Base-by-base conservation (phyloP, 176 grass and related monocot species). In the Hyparrhenia diplandra region DNA sequence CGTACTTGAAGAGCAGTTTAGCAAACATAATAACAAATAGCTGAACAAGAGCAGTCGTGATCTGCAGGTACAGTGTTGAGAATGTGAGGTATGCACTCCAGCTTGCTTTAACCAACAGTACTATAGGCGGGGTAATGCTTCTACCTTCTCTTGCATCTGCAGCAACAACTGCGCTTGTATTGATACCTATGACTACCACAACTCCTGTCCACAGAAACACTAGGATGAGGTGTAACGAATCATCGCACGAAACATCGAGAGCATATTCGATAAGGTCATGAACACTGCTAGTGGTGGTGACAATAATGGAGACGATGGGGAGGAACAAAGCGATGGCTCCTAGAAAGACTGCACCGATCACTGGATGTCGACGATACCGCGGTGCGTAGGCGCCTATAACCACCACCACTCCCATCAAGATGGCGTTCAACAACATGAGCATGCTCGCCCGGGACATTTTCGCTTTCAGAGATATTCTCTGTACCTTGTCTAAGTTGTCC, bases 161-260 rank as follows among this genome's bases (percentile, higher is more conserved):
- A 10, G 63, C 63, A 21, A 66, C 31, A 20, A 66, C 31, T 36
- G 7, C 31, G 9, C 6, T 66, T 66, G 63, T 4, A 21, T 10
- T 66, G 31, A 66, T 66, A 21, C 63, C 31, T 4, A 36, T 67
- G 8, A 10, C 8, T 28, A 67, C 8, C 2, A 67, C 32, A 10
- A 67, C 6, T 21, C 16, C 64, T 10, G 64, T 21, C 64, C 64
- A 67, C 5, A 2, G 0, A 8, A 36, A 20, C 6, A 37, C 64
- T 2, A 67, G 7, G 17, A 21, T 0, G 64, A 67, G 2, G 32
- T 36, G 32, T 0, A 0, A 0, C 46, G 0, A 0, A 0, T 52
- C 17, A 20, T 2, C 0, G 46, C 46, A 51, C 4, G 5, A 0
- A 51, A 51, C 5, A 0, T 0, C 1, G 46, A 6, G 13, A 6